Conservation (phyloP, 2,329 filamentous ascomycete species). For the Ceratocystis alfenasii region DNA sequence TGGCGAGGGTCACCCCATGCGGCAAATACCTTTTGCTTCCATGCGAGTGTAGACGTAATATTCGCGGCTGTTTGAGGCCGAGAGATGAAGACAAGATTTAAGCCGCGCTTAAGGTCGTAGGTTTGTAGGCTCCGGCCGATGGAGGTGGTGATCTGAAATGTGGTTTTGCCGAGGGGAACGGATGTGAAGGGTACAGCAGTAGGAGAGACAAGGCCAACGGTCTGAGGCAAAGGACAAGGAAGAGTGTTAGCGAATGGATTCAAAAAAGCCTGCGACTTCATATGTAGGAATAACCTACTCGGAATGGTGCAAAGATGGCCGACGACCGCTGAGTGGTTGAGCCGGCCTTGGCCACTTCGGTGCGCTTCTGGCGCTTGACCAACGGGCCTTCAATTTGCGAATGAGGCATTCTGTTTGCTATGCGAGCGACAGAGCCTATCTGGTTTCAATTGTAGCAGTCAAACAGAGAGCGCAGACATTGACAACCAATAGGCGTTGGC, state of each 20-base stretch:
- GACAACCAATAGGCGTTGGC: no score
- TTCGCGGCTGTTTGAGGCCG: conserved; percentile 73
- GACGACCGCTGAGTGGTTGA: conserved; percentile 44
- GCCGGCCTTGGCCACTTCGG: conserved; percentile 31
- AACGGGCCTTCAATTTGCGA: conserved; percentile 49
- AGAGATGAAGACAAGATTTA: conserved; percentile 88
- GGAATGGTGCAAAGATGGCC: conserved; percentile 82
- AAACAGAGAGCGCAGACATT: neutral
- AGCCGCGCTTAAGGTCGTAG: conserved; percentile 79
- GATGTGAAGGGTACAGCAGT: conserved; percentile 83
- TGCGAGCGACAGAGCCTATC: neutral
- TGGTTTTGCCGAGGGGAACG: conserved; percentile 79
- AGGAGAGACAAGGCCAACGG: conserved; percentile 83
- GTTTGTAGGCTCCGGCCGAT: conserved; percentile 85
- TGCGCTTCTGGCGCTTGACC: conserved; percentile 64
- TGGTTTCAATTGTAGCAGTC: neutral
- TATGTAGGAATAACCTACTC: conserved; percentile 44
- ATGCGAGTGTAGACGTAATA: conserved; percentile 78
- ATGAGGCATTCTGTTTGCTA: conserved; percentile 39
- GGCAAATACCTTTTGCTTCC: conserved; percentile 78
- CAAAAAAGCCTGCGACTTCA: conserved; percentile 9
- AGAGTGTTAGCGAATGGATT: neutral
- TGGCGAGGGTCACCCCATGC: conserved; percentile 62
- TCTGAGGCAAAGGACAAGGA: conserved; percentile 39
- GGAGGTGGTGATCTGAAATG: conserved; percentile 94